Evolutionary conservation across 1,139 yeast genomes (phyloP), one percentile per base, ranked within the genome.

Genomic region (Taiozyma onychis): DNA sequence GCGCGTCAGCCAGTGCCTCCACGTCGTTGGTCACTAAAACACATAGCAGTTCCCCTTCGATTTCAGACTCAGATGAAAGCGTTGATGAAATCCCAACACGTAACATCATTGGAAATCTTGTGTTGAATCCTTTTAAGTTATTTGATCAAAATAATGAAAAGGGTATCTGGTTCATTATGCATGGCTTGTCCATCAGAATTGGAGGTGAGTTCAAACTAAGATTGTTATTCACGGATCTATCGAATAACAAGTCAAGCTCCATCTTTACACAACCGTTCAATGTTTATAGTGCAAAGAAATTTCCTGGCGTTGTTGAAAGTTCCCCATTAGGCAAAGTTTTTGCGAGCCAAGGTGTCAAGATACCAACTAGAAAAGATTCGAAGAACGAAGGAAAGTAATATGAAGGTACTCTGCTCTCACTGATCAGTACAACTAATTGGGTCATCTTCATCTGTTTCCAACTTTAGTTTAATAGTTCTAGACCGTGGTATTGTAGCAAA

Each of bases 251-350:
- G 3, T 35, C 55, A 21, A 52, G 54, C 8, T 45, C 44, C 35
- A 50, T 42, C 26, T 72, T 68, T 52, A 68, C 73, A 18, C 64
- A 68, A 14, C 58, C 65, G 4, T 72, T 73, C 58, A 61, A 60
- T 41, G 74, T 72, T 3, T 73, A 66, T 52, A 67, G 73, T 27
- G 76, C 77, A 3, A 73, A 73, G 53, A 69, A 67, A 53, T 73
- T 72, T 52, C 77, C 77, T 1, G 77, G 77, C 9, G 76, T 73
- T 26, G 70, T 71, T 43, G 75, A 72, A 46, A 63, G 71, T 37
- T 69, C 74, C 2, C 67, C 69, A 6, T 60, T 73, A 41, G 72
- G 75, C 32, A 59, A 71, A 39, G 66, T 71, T 24, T 73, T 73
- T 60, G 76, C 74, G 3, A 62, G 65, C 42, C 77, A 73, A 54